phyloP scores from a whole-genome alignment of 768 basidiomycete species.

The Heimioporus sp. region DNA sequence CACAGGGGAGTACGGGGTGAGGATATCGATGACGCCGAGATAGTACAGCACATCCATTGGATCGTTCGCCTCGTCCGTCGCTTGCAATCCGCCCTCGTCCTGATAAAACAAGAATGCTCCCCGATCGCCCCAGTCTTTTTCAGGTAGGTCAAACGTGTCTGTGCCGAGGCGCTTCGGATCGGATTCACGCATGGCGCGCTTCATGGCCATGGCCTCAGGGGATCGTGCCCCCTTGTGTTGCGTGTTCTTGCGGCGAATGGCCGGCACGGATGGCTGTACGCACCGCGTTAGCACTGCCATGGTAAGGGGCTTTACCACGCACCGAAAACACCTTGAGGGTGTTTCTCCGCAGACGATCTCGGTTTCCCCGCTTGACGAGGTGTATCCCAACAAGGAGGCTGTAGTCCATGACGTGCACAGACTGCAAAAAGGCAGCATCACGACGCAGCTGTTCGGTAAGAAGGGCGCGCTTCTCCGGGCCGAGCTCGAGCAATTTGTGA shows the following conservation, averaged over 20 bases:
- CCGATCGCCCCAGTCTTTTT: constrained; percentile 55
- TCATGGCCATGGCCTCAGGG: constrained; percentile 80
- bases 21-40: constrained; percentile 93
- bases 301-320: constrained; percentile 26
- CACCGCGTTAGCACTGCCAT: not conserved
- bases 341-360: constrained; percentile 87
- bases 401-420: constrained; percentile 93
- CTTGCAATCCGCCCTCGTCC: constrained; percentile 90
- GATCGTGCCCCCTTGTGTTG: constrained; percentile 54
- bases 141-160: constrained; percentile 53
- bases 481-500: constrained; percentile 75
- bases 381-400: constrained; percentile 93
- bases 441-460: constrained; percentile 88
- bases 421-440: constrained; percentile 83
- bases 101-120: constrained; percentile 90
- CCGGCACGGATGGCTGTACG: constrained; percentile 65
- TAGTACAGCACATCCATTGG: constrained; percentile 82
- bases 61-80: constrained; percentile 84
- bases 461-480: constrained; percentile 93
- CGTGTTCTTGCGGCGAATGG: constrained; percentile 59
- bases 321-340: constrained; percentile 93
- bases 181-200: constrained; percentile 83
- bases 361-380: constrained; percentile 85
- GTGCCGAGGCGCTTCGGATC: too few species aligned
- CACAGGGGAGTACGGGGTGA: constrained; percentile 77